phyloP scores from a whole-genome alignment of 352 stramenopile species.

The Pythium coloratum region DNA sequence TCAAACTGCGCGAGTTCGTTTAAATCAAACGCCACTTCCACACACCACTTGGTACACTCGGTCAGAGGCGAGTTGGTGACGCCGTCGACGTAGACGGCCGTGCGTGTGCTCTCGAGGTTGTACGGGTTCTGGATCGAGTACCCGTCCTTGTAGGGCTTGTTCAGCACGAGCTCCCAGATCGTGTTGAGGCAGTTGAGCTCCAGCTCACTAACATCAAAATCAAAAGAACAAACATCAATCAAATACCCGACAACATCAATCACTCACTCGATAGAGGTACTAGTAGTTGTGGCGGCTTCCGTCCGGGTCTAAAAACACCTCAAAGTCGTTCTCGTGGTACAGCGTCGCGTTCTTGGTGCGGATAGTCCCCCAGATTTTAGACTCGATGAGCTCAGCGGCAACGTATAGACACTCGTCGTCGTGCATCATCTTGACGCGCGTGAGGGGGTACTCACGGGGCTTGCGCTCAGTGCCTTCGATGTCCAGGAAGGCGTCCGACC shows the following conservation, averaged over 20 bases:
- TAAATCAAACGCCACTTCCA: constrained; percentile 81
- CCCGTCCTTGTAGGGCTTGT: constrained; percentile 88
- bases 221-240: neutral
- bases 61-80: constrained; percentile 67
- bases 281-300: constrained; percentile 88
- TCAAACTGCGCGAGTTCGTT: constrained; percentile 69
- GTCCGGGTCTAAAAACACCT: constrained; percentile 91
- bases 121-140: constrained; percentile 76
- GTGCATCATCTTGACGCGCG: constrained; percentile 83
- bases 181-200: constrained; percentile 92
- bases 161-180: constrained; percentile 89
- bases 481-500: constrained; percentile 75
- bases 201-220: constrained; percentile 58
- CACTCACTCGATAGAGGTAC: constrained; percentile 24
- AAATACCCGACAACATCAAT: neutral
- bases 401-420: constrained; percentile 75
- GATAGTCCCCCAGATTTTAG: constrained; percentile 77
- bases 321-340: constrained; percentile 93
- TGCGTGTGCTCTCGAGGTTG: constrained; percentile 51
- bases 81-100: constrained; percentile 65
- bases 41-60: constrained; percentile 68
- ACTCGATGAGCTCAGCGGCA: constrained; percentile 59
- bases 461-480: constrained; percentile 61
- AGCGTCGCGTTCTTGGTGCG: constrained; percentile 68
- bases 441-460: constrained; percentile 45